Conservation (phyloP, 2,329 filamentous ascomycete genomes). For the Chalaropsis ovoidea region DNA sequence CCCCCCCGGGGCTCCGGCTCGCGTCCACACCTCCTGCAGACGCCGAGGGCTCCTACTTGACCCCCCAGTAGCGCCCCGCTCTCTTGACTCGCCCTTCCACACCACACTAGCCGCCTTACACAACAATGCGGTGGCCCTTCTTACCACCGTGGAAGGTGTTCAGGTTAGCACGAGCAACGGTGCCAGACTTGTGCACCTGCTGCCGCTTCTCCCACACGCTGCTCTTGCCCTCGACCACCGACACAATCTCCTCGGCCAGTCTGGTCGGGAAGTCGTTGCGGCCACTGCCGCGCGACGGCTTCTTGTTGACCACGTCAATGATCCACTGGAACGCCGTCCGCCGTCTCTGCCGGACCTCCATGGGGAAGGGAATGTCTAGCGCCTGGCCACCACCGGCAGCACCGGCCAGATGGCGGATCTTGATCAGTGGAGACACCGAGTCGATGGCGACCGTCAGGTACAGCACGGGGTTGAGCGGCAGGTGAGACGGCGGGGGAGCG, state of each 20-base stretch:
- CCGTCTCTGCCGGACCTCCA: slow-evolving; percentile 64
- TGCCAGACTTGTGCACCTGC: slow-evolving; percentile 68
- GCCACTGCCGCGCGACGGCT: slow-evolving; percentile 60
- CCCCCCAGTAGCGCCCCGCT: no score
- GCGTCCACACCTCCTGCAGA: neutral
- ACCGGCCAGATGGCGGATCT: slow-evolving; percentile 64
- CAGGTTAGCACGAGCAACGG: slow-evolving; percentile 66
- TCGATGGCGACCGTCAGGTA: slow-evolving; percentile 89
- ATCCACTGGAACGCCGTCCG: slow-evolving; percentile 82
- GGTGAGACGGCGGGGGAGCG: slow-evolving; percentile 62
- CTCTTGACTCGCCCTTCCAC: neutral
- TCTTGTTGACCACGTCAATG: slow-evolving; percentile 69
- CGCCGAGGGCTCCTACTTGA: neutral
- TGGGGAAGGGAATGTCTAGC: slow-evolving; percentile 70
- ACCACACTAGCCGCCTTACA: slow-evolving; percentile 11
- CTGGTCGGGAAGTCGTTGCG: slow-evolving; percentile 62
- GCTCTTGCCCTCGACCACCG: slow-evolving; percentile 78
- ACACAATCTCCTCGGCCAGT: slow-evolving; percentile 76
- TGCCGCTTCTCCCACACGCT: slow-evolving; percentile 73
- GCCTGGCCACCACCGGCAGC: slow-evolving; percentile 76
- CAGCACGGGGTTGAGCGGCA: slow-evolving; percentile 78
- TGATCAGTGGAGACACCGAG: slow-evolving; percentile 79
- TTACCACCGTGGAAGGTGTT: slow-evolving; percentile 27
- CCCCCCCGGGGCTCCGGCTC: neutral
- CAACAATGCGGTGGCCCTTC: slow-evolving; percentile 24